Conservation (phyloP, 805 yeast species). For the Saturnispora silvae region DNA sequence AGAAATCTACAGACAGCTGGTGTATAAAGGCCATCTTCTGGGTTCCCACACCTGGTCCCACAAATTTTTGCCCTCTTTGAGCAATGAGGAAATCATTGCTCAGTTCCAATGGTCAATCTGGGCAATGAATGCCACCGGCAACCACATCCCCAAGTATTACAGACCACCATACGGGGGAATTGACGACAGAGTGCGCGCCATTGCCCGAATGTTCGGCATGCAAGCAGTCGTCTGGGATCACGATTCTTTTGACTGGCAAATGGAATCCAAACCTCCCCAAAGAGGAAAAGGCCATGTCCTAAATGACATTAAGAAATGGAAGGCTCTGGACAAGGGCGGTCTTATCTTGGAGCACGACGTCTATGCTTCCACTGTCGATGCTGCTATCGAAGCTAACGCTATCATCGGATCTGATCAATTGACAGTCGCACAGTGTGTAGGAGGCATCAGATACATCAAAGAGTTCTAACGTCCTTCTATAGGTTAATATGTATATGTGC, state of each 20-base stretch:
- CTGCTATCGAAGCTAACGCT: conserved; percentile 48
- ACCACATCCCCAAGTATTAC: conserved; percentile 83
- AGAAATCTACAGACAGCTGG: conserved; percentile 49
- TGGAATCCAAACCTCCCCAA: conserved; percentile 35
- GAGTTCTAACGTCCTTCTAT: too few species aligned
- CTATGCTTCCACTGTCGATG: conserved; percentile 50
- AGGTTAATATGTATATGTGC: too few species aligned
- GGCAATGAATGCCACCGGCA: conserved; percentile 95
- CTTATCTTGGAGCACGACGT: conserved; percentile 85
- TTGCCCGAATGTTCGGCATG: conserved; percentile 76
- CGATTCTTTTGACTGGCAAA: conserved; percentile 80
- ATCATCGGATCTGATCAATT: conserved; percentile 52
- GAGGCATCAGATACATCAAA: conserved; percentile 52
- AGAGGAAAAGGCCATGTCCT: conserved; percentile 44
- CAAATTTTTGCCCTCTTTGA: conserved; percentile 64
- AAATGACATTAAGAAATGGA: conserved; percentile 48
- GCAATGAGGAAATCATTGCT: conserved; percentile 76
- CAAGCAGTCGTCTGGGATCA: conserved; percentile 84
- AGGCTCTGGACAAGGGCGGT: conserved; percentile 35
- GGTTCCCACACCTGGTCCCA: conserved; percentile 95
- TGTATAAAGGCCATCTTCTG: conserved; percentile 59
- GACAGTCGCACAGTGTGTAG: conserved; percentile 72
- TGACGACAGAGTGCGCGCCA: conserved; percentile 75
- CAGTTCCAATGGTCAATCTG: conserved; percentile 92
- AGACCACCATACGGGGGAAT: conserved; percentile 96